These are phyloP conservation scores for Brassica incana DNA, from an alignment of 345 rosid genomes.

Conservation along the genomic window DNA sequence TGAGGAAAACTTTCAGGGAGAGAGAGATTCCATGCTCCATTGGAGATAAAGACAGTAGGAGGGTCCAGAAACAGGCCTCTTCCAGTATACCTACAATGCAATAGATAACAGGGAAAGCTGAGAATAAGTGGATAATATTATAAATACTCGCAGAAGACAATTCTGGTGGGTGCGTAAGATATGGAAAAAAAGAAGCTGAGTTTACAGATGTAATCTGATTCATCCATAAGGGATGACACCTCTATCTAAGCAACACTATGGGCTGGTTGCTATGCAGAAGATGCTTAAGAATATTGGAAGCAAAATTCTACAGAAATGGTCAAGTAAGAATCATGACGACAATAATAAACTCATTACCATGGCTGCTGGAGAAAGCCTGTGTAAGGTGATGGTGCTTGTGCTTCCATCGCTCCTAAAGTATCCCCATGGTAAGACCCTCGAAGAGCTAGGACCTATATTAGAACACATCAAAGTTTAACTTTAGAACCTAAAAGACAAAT, in stretches of 20 bases:
- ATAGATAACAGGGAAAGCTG: not conserved
- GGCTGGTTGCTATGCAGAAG: not conserved
- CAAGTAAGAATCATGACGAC: conserved; percentile 9
- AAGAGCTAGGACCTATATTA: conserved; percentile 79
- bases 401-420: conserved; percentile 99
- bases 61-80: conserved; percentile 92
- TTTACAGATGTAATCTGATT: conserved; percentile 8
- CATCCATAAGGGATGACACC: not conserved
- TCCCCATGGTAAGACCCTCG: conserved; percentile 96
- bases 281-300: conserved; percentile 1
- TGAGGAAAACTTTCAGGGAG: conserved; percentile 57
- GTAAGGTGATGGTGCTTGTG: conserved; percentile 90
- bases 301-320: not conserved
- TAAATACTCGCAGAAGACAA: not conserved
- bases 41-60: conserved; percentile 71
- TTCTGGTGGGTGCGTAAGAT: not conserved
- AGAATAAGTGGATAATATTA: not conserved
- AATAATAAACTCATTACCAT: conserved; percentile 48
- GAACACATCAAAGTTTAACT: conserved; percentile 6
- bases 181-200: not conserved
- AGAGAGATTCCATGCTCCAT: conserved; percentile 63
- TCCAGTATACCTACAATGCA: conserved; percentile 72
- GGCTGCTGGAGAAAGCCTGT: conserved; percentile 96
- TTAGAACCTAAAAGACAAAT: not conserved
- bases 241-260: not conserved